A percentile compares a stretch with the other conserved stretches of the same genome.
Conservation (phyloP, 2,329 filamentous ascomycete species). For the Cladosporium sp. region DNA sequence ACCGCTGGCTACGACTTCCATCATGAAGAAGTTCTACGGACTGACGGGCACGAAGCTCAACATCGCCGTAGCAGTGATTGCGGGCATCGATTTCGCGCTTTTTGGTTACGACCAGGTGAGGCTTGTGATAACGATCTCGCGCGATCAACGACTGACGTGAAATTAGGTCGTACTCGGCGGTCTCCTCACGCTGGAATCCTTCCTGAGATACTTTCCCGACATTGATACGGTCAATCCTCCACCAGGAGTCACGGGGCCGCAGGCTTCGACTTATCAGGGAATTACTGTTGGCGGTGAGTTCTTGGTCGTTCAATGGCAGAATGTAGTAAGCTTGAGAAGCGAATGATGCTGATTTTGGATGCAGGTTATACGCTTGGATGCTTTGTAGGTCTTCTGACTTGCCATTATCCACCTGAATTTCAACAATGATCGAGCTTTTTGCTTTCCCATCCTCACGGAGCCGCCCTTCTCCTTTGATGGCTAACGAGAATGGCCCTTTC, state of each 20-base stretch:
- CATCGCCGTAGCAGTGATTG: constrained; percentile 39
- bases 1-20: background rate
- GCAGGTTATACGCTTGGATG: constrained; percentile 38
- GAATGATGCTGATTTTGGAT: background rate
- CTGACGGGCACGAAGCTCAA: constrained; percentile 38
- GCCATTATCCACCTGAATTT: background rate
- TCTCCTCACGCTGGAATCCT: constrained; percentile 39
- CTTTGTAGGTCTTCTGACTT: constrained; percentile 29
- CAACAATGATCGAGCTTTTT: no score
- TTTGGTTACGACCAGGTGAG: constrained; percentile 21
- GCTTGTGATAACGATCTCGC: background rate
- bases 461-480: no score
- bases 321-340: background rate
- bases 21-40: constrained; percentile 33
- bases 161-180: constrained; percentile 40
- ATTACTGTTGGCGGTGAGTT: constrained; percentile 26
- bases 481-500: no score
- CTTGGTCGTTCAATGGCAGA: background rate
- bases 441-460: no score
- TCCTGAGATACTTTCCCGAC: constrained; percentile 39
- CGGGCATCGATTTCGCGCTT: constrained; percentile 35
- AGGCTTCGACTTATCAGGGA: constrained; percentile 25
- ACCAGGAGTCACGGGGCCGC: background rate
- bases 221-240: constrained; percentile 29
- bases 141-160: constrained; percentile 19